Conservation (phyloP, 148 eudicot genomes). For the Mesembryanthemum crystallinum region DNA sequence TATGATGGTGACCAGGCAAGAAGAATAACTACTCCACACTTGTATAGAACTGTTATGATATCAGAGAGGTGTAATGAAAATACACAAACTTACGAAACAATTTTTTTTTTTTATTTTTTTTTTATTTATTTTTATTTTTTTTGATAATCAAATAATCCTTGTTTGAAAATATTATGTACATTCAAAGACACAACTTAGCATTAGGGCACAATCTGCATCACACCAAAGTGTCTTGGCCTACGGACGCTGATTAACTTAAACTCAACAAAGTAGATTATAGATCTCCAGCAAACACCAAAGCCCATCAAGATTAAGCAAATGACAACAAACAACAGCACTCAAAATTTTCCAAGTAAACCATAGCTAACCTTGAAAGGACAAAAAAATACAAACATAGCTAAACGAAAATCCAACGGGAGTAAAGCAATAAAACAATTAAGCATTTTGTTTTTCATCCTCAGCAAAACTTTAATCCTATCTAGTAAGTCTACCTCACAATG, state of each 20-base stretch:
- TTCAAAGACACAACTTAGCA: too few relatives aligned
- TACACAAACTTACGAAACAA: too few relatives aligned
- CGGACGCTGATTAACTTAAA: not conserved
- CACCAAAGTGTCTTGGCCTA: not conserved
- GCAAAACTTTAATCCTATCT: constrained; percentile 8
- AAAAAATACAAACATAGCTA: not conserved
- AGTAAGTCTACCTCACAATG: constrained; percentile 67
- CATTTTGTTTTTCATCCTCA: not conserved
- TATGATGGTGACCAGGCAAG: too few relatives aligned
- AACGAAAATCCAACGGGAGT: constrained; percentile 15
- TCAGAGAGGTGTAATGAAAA: too few relatives aligned
- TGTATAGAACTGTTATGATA: too few relatives aligned
- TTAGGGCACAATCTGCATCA: too few relatives aligned
- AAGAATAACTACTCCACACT: too few relatives aligned
- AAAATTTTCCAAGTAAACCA: constrained; percentile 17
- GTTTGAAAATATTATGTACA: too few relatives aligned
- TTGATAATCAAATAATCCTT: too few relatives aligned
- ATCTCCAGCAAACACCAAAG: constrained; percentile 5
- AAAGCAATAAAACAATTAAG: constrained; percentile 6
- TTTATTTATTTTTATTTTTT: too few relatives aligned
- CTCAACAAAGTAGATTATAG: not conserved
- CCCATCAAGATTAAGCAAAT: constrained; percentile 4
- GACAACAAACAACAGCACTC: constrained; percentile 12
- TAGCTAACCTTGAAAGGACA: not conserved
- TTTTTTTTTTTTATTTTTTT: too few relatives aligned